Percentiles rank a stretch among this genome's conserved stretches.
phyloP scores from a whole-genome alignment of 106 monocot genomes.

The Apostasia ramifera region DNA sequence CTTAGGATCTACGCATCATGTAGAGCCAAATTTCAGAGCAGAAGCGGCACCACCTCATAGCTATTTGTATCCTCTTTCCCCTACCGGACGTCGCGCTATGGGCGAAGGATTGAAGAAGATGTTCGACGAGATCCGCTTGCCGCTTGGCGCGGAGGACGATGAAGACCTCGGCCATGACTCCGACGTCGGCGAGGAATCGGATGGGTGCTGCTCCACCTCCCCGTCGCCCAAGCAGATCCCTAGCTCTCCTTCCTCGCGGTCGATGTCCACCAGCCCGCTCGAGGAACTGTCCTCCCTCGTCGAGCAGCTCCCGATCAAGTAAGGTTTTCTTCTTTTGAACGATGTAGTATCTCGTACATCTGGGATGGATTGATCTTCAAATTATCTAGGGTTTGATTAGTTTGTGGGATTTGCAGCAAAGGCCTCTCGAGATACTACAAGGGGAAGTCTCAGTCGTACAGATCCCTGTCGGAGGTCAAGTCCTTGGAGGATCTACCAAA shows the following conservation, averaged over 20 bases:
- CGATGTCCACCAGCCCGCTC: slow-evolving; percentile 23
- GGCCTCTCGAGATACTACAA: slow-evolving; percentile 45
- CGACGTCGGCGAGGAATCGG: slow-evolving; percentile 1
- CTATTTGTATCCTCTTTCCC: too few species aligned
- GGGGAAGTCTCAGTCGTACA: slow-evolving; percentile 53
- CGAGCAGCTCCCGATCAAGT: slow-evolving; percentile 45
- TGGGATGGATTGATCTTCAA: not conserved
- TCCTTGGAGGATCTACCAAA: slow-evolving; percentile 44
- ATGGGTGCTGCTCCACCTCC: not conserved
- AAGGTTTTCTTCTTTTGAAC: not conserved
- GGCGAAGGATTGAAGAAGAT: slow-evolving; percentile 3
- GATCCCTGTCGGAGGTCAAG: slow-evolving; percentile 23
- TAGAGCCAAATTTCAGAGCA: too few species aligned
- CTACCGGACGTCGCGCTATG: not conserved
- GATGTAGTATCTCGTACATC: not conserved
- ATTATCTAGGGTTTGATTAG: not conserved
- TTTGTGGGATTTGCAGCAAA: slow-evolving; percentile 22
- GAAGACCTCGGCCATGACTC: slow-evolving; percentile 3
- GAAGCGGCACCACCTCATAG: too few species aligned
- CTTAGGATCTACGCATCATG: too few species aligned
- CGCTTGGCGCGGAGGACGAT: not conserved
- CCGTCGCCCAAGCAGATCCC: not conserved
- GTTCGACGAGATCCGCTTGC: not conserved
- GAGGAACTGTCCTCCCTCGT: slow-evolving; percentile 38
- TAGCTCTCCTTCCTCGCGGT: slow-evolving; percentile 1